Evolutionary conservation across 306 rosid species (phyloP).

Genomic region (Cicer chorassanicum): DNA sequence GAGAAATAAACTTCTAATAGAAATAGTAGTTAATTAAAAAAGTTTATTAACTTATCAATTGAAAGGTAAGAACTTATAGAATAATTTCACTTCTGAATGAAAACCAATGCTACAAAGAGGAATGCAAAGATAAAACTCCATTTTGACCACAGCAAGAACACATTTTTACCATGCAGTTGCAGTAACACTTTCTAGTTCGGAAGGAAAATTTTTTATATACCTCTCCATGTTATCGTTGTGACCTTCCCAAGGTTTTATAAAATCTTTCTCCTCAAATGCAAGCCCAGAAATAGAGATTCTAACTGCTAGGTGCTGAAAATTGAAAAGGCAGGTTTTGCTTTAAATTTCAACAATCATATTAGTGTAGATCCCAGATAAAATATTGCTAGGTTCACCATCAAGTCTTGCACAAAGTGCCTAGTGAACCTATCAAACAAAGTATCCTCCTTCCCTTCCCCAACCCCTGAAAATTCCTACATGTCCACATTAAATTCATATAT

Average conservation of each 20-base stretch:
- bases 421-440: constrained; percentile 21
- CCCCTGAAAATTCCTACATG: constrained; percentile 32
- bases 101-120: constrained; percentile 18
- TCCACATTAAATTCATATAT: not conserved
- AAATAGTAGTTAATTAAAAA: constrained; percentile 26
- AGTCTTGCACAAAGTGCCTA: constrained; percentile 25
- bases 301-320: constrained; percentile 78
- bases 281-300: constrained; percentile 85
- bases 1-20: constrained; percentile 6
- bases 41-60: not conserved
- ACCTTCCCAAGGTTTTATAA: constrained; percentile 86
- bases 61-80: constrained; percentile 11
- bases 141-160: constrained; percentile 33
- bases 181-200: constrained; percentile 2
- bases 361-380: not conserved
- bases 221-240: constrained; percentile 68
- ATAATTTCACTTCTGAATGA: constrained; percentile 34
- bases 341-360: constrained; percentile 38
- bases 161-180: not conserved
- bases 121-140: constrained; percentile 28
- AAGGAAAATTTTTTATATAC: constrained; percentile 49
- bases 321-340: constrained; percentile 38
- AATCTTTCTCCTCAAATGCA: constrained; percentile 77
- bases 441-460: constrained; percentile 22
- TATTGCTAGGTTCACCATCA: constrained; percentile 39